Evolutionary conservation across 2,329 filamentous ascomycete species (phyloP).

Genomic region (Parastagonospora avenae): DNA sequence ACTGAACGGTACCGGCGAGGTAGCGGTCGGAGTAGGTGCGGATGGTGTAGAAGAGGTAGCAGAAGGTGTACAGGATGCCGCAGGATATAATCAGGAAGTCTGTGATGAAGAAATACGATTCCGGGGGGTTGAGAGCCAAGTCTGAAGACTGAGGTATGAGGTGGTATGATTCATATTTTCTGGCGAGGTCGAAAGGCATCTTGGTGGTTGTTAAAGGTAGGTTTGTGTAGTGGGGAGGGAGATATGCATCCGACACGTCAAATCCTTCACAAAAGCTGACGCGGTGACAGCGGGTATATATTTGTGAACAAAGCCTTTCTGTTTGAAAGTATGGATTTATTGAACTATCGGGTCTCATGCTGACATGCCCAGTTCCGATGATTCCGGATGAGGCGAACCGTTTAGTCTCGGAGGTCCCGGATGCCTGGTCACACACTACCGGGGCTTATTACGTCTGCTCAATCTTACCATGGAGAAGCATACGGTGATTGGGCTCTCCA

Average conservation of each 20-base stretch:
- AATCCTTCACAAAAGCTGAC: too few relatives aligned
- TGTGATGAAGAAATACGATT: constrained; percentile 49
- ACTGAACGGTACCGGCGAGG: constrained; percentile 40
- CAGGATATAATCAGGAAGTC: constrained; percentile 50
- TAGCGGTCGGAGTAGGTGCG: constrained; percentile 45
- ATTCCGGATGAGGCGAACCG: too few relatives aligned
- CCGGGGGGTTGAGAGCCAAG: constrained; percentile 43
- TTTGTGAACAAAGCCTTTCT: background rate
- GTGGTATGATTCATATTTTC: constrained; percentile 50
- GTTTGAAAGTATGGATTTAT: too few relatives aligned
- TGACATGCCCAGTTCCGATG: too few relatives aligned
- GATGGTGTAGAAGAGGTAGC: constrained; percentile 49
- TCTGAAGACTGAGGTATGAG: constrained; percentile 60
- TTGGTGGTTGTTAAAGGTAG: background rate
- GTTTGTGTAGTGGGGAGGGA: background rate
- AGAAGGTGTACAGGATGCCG: constrained; percentile 48
- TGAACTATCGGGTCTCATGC: too few relatives aligned
- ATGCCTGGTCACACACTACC: too few relatives aligned
- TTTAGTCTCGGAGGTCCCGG: too few relatives aligned
- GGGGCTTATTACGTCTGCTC: too few relatives aligned
- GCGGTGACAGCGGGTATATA: background rate
- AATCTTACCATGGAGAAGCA: too few relatives aligned
- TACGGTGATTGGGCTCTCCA: too few relatives aligned
- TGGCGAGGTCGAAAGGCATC: constrained; percentile 41
- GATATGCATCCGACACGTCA: too few relatives aligned